Conservation (phyloP, 805 yeast genomes). For the Schizosaccharomyces lindneri region DNA sequence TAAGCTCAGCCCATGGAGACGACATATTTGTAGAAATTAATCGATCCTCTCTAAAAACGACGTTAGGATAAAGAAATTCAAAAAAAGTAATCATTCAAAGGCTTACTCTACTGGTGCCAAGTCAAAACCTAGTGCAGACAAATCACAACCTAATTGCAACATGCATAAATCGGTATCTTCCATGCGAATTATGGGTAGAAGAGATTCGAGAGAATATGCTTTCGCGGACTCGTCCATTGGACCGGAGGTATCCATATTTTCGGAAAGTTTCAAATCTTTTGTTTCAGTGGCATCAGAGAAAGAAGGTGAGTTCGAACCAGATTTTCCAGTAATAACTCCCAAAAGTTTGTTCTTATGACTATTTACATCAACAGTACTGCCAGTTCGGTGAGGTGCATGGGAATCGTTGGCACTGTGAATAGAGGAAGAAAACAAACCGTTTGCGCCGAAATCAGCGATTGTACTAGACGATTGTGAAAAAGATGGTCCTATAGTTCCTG, state of each 20-base stretch:
- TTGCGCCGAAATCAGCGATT: too few relatives aligned
- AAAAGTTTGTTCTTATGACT: neutral
- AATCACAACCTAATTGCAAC: slow-evolving; percentile 53
- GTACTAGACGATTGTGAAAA: too few relatives aligned
- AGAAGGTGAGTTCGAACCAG: neutral
- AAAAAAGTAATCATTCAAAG: slow-evolving; percentile 4
- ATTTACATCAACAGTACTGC: neutral
- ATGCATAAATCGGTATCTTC: slow-evolving; percentile 37
- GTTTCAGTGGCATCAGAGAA: neutral
- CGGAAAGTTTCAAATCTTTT: neutral
- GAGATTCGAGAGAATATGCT: slow-evolving; percentile 39
- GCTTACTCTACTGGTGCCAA: slow-evolving; percentile 19
- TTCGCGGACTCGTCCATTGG: neutral
- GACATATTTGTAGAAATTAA: neutral
- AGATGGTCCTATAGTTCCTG: too few relatives aligned
- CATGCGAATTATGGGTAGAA: slow-evolving; percentile 33
- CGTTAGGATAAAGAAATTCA: neutral
- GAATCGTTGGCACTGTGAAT: too few relatives aligned
- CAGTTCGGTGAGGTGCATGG: neutral
- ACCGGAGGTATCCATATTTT: neutral
- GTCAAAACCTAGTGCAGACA: slow-evolving; percentile 41
- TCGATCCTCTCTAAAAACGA: neutral
- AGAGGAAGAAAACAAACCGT: too few relatives aligned
- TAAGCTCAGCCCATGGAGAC: neutral
- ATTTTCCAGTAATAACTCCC: neutral